Evolutionary conservation across 2,329 filamentous ascomycete species (phyloP).

Genomic region (Phyllosticta paracitricarpa): DNA sequence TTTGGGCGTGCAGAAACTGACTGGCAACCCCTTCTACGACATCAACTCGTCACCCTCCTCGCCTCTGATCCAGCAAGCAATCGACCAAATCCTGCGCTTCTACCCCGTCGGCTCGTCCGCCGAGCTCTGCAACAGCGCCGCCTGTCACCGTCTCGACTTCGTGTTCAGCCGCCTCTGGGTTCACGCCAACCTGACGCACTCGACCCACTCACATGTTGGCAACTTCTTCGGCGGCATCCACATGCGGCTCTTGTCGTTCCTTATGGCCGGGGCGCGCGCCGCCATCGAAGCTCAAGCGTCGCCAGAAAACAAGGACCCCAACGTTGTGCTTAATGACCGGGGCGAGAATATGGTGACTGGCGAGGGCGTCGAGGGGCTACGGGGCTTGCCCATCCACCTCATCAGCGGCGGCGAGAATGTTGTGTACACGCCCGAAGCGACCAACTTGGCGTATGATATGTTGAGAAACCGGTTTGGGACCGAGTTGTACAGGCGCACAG

Average conservation of each 20-base stretch:
- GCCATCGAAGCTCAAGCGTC: background rate
- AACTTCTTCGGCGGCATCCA: conserved; percentile 54
- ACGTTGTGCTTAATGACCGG: background rate
- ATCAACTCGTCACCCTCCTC: background rate
- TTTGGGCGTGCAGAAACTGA: conserved; percentile 2
- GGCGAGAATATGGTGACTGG: conserved; percentile 10
- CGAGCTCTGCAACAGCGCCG: conserved; percentile 52
- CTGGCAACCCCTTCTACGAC: conserved; percentile 6
- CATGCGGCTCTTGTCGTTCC: conserved; percentile 46
- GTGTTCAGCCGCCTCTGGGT: conserved; percentile 54
- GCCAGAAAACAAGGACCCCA: background rate
- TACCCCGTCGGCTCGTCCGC: conserved; percentile 41
- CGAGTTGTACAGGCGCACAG: conserved; percentile 40
- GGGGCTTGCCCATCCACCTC: conserved; percentile 12
- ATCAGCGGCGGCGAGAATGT: conserved; percentile 31
- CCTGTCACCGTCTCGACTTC: conserved; percentile 51
- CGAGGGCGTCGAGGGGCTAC: conserved; percentile 11
- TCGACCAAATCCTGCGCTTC: conserved; percentile 43
- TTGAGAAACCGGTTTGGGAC: conserved; percentile 44
- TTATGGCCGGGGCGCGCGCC: conserved; percentile 40
- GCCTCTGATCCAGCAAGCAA: conserved; percentile 30
- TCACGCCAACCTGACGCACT: conserved; percentile 55
- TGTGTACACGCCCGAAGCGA: conserved; percentile 45
- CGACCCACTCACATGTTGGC: conserved; percentile 52
- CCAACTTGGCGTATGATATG: conserved; percentile 44